Conservation (phyloP, 1,139 yeast species). For the Zygosaccharomyces sapae region DNA sequence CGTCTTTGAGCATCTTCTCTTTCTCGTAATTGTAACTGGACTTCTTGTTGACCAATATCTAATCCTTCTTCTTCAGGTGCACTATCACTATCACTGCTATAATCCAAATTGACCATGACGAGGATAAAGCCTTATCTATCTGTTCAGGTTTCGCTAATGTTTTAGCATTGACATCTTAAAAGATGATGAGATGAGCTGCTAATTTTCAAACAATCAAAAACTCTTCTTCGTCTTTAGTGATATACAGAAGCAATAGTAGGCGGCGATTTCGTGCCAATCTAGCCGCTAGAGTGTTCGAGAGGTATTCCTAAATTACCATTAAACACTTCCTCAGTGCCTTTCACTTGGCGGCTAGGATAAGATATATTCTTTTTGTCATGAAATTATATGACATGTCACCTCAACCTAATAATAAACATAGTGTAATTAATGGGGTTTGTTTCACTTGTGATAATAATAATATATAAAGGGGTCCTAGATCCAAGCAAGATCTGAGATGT, state of each 20-base stretch:
- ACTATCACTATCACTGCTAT: constrained; percentile 5
- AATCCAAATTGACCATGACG: constrained; percentile 1
- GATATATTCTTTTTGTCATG: no score
- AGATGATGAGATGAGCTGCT: not conserved
- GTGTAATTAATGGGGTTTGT: no score
- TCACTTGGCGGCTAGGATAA: no score
- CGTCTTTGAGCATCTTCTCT: constrained; percentile 38
- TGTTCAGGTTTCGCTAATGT: not conserved
- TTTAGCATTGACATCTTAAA: not conserved
- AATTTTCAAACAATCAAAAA: not conserved
- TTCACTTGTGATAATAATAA: no score
- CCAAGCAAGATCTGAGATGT: no score
- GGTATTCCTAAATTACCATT: no score
- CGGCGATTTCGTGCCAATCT: no score
- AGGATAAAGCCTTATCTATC: not conserved
- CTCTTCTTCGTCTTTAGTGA: not conserved
- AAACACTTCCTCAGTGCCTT: no score
- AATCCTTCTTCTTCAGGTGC: constrained; percentile 20
- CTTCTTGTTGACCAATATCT: constrained; percentile 29
- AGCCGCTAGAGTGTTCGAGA: no score
- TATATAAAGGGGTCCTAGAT: no score
- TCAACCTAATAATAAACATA: no score
- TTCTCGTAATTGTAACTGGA: constrained; percentile 40
- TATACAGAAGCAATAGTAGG: not conserved
- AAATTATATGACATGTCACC: no score